phyloP scores from a whole-genome alignment of 2,329 filamentous ascomycete species.

The Colletotrichum sp. region DNA sequence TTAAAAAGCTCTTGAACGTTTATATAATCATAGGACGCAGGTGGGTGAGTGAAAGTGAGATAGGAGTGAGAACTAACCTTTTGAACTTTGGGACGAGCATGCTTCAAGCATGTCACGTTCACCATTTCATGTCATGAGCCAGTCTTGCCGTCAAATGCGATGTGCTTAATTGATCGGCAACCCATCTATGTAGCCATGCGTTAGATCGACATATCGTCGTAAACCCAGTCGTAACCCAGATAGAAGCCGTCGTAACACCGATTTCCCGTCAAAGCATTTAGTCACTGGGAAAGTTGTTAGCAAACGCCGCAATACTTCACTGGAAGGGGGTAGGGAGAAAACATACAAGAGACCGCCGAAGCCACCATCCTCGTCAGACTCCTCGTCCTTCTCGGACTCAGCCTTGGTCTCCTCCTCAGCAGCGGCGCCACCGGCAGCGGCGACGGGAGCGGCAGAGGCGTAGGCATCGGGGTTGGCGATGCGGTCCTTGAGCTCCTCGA shows the following conservation, averaged over 20 bases:
- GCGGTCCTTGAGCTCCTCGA: conserved; percentile 98
- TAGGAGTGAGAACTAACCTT: conserved; percentile 49
- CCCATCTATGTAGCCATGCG: conserved; percentile 52
- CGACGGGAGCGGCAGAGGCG: conserved; percentile 76
- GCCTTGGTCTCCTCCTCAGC: conserved; percentile 66
- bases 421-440: conserved; percentile 61
- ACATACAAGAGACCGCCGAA: conserved; percentile 83
- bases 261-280: conserved; percentile 53
- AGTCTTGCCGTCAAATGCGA: conserved; percentile 30
- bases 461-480: conserved; percentile 99
- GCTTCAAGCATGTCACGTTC: conserved; percentile 29
- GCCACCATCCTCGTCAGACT: conserved; percentile 70
- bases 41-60: background rate
- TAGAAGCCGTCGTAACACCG: conserved; percentile 41
- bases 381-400: conserved; percentile 72
- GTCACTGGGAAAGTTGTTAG: conserved; percentile 53
- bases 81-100: conserved; percentile 10
- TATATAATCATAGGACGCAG: conserved; percentile 60
- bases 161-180: conserved; percentile 43
- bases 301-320: background rate
- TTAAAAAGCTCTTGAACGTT: conserved; percentile 71
- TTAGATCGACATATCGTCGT: conserved; percentile 44
- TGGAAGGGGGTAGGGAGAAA: background rate
- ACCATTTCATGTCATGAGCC: background rate
- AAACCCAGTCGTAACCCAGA: conserved; percentile 48